phyloP scores from a whole-genome alignment of 2,329 filamentous ascomycete genomes.

The Diaporthe ilicicola region DNA sequence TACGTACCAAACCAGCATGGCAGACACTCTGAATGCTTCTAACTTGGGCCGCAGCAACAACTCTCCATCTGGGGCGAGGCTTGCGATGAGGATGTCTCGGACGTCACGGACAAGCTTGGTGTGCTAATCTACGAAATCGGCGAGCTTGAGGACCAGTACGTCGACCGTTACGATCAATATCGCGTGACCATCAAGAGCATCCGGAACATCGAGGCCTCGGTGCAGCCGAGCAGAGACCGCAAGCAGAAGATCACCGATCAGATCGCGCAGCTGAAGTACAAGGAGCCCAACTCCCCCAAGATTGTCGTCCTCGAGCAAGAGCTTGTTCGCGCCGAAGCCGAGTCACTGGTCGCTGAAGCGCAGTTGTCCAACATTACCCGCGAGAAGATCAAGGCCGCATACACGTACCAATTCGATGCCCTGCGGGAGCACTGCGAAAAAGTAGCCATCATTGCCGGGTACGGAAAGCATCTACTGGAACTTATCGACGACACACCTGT shows the following conservation, averaged over 20 bases:
- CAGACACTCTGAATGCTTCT: background rate
- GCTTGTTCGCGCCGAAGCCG: slow-evolving; percentile 95
- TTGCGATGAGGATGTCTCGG: slow-evolving; percentile 96
- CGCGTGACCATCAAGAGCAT: slow-evolving; percentile 99
- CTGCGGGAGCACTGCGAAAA: slow-evolving; percentile 98
- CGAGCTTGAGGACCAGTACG: slow-evolving; percentile 97
- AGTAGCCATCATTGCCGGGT: slow-evolving; percentile 96
- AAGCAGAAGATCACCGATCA: slow-evolving; percentile 99
- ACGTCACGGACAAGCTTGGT: slow-evolving; percentile 98
- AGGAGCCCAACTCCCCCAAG: slow-evolving; percentile 97
- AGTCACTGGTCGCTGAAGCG: slow-evolving; percentile 97
- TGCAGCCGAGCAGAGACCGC: slow-evolving; percentile 98
- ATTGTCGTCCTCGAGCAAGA: slow-evolving; percentile 99
- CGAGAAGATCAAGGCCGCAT: slow-evolving; percentile 98
- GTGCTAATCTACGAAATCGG: slow-evolving; percentile 98
- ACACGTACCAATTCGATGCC: slow-evolving; percentile 97
- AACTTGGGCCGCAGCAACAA: slow-evolving; percentile 77
- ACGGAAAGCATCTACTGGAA: slow-evolving; percentile 97
- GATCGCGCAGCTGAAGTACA: slow-evolving; percentile 99
- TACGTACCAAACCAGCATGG: slow-evolving; percentile 57
- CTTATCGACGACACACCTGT: slow-evolving; percentile 96
- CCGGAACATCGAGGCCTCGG: slow-evolving; percentile 97
- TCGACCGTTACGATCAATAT: slow-evolving; percentile 99
- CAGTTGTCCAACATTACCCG: slow-evolving; percentile 99
- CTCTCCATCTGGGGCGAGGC: slow-evolving; percentile 96